Conservation (phyloP, 2,329 filamentous ascomycete species). For the Sodiomyces alkalinus region DNA sequence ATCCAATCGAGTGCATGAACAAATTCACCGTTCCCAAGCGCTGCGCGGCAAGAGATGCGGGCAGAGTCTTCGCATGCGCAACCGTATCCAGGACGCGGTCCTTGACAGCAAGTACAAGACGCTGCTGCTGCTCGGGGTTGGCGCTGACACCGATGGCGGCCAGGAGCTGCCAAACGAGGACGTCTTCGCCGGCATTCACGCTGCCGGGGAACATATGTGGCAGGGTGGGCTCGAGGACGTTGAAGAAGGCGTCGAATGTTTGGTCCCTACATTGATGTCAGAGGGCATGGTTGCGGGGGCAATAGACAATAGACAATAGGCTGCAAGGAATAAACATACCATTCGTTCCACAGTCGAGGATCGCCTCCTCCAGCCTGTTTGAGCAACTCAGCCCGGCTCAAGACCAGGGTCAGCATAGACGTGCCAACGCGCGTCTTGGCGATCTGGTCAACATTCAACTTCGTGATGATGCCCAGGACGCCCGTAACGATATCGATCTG, state of each 20-base stretch:
- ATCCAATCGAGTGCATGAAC: slow-evolving; percentile 97
- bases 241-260: slow-evolving; percentile 78
- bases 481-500: slow-evolving; percentile 84
- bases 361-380: slow-evolving; percentile 63
- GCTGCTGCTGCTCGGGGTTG: slow-evolving; percentile 85
- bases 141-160: slow-evolving; percentile 90
- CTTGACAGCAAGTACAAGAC: slow-evolving; percentile 89
- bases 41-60: slow-evolving; percentile 68
- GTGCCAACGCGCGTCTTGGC: slow-evolving; percentile 78
- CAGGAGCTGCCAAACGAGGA: slow-evolving; percentile 96
- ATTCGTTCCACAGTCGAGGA: slow-evolving; percentile 65
- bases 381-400: slow-evolving; percentile 84
- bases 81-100: slow-evolving; percentile 97
- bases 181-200: slow-evolving; percentile 81
- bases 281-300: background rate
- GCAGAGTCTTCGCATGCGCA: slow-evolving; percentile 72
- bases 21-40: slow-evolving; percentile 87
- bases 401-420: slow-evolving; percentile 80
- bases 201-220: slow-evolving; percentile 79
- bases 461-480: slow-evolving; percentile 71
- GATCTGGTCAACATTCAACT: slow-evolving; percentile 71
- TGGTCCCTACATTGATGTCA: slow-evolving; percentile 36
- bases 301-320: background rate
- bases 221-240: slow-evolving; percentile 68
- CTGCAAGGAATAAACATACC: slow-evolving; percentile 31